A percentile compares a stretch with the other conserved stretches of the same genome.
Evolutionary conservation across 768 basidiomycete species (phyloP).

Genomic region (Calvatia gigantea): DNA sequence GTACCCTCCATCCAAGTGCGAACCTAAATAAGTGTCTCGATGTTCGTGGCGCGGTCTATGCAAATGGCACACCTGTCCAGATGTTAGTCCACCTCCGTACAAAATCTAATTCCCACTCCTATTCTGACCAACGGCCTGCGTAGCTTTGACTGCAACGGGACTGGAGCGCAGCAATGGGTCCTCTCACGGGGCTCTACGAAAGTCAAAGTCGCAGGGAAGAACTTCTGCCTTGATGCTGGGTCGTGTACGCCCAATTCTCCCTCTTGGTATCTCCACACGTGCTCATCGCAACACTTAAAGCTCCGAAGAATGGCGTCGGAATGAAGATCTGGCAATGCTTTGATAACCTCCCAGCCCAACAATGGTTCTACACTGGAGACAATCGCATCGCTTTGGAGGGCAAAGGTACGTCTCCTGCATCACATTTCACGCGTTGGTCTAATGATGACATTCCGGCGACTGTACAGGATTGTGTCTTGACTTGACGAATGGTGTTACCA

Average conservation of each 20-base stretch:
- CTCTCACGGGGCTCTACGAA: conserved; percentile 14
- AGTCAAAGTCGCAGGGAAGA: conserved; percentile 19
- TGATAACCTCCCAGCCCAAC: conserved; percentile 29
- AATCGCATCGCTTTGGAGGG: conserved; percentile 26
- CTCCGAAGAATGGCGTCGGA: conserved; percentile 17
- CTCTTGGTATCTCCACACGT: too few species aligned
- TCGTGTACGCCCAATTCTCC: conserved; percentile 12
- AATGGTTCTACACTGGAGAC: conserved; percentile 29
- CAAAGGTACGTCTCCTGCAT: conserved; percentile 20
- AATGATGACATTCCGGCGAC: background rate
- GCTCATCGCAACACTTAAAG: conserved; percentile 9
- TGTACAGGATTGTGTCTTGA: conserved; percentile 26
- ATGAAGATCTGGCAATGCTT: conserved; percentile 27
- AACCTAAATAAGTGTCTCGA: conserved; percentile 28
- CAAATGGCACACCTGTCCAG: conserved; percentile 31
- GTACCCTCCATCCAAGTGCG: conserved; percentile 15
- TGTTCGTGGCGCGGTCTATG: conserved; percentile 26
- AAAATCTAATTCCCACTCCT: background rate
- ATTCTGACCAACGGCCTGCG: background rate
- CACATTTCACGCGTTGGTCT: background rate
- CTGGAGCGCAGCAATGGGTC: conserved; percentile 21
- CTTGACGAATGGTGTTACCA: conserved; percentile 23
- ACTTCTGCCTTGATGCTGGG: conserved; percentile 22
- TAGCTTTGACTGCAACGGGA: conserved; percentile 24
- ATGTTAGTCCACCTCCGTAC: conserved; percentile 20